Conservation (phyloP, 1,284 basidiomycete genomes). For the Puccinia coronata region DNA sequence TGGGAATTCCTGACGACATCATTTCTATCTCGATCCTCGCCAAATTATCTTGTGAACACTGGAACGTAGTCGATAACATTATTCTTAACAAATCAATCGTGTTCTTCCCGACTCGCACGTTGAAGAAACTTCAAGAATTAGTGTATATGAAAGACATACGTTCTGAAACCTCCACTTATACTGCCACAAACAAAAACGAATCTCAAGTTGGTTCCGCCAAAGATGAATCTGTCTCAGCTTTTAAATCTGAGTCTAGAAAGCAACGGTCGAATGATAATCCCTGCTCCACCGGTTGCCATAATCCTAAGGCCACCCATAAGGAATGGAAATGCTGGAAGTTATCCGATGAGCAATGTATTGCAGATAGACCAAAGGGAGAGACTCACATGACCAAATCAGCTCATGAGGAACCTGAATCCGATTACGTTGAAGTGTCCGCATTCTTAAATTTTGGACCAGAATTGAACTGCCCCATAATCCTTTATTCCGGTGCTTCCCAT, state of each 20-base stretch:
- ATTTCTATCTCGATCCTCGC: not conserved
- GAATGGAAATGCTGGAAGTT: not conserved
- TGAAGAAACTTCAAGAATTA: conserved; percentile 15
- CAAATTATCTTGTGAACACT: not conserved
- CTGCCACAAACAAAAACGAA: too few species aligned
- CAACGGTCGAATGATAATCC: not conserved
- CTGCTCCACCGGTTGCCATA: not conserved
- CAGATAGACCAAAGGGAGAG: not conserved
- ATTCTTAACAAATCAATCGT: not conserved
- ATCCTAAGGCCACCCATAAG: not conserved
- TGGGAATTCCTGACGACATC: not conserved
- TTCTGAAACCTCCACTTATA: too few species aligned
- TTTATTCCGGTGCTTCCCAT: too few species aligned
- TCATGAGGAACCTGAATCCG: not conserved
- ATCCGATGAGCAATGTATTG: not conserved
- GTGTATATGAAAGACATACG: too few species aligned
- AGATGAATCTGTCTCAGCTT: not conserved
- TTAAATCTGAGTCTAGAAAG: not conserved
- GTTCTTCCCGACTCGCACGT: not conserved
- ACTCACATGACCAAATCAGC: not conserved
- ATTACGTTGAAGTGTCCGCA: not conserved
- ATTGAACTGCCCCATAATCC: not conserved
- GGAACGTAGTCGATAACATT: not conserved
- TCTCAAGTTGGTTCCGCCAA: not conserved
- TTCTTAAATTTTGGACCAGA: not conserved